A percentile compares a stretch with the other conserved stretches of the same genome.
These are phyloP conservation scores for Inga oerstediana DNA, from an alignment of 306 rosid species.

Conservation along the genomic window DNA sequence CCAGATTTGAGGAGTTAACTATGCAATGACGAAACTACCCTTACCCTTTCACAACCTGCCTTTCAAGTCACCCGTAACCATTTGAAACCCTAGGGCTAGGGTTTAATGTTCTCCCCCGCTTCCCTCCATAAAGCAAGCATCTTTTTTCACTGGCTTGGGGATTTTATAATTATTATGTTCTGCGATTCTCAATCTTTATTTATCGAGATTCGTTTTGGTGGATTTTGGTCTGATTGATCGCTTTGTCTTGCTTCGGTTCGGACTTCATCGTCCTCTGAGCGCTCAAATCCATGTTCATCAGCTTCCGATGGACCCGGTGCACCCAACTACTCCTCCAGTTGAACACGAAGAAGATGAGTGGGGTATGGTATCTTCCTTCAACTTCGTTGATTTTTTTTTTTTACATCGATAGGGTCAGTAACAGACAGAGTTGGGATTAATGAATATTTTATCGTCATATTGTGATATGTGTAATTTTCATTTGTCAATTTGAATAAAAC, in stretches of 20 bases:
- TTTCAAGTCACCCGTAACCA: background rate
- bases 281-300: slow-evolving; percentile 82
- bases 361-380: slow-evolving; percentile 56
- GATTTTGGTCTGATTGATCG: slow-evolving; percentile 20
- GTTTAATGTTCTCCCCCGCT: slow-evolving; percentile 37
- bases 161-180: background rate
- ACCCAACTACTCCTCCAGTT: slow-evolving; percentile 44
- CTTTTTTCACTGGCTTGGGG: background rate
- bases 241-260: slow-evolving; percentile 38
- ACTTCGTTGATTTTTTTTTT: background rate
- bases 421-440: background rate
- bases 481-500: background rate
- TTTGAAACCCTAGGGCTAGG: slow-evolving; percentile 47
- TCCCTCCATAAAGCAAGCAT: slow-evolving; percentile 30
- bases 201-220: slow-evolving; percentile 21
- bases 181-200: background rate
- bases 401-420: background rate
- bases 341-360: slow-evolving; percentile 77
- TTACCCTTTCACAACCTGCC: background rate
- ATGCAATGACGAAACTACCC: slow-evolving; percentile 36
- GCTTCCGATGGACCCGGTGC: slow-evolving; percentile 78
- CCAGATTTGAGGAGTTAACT: background rate
- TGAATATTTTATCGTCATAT: background rate
- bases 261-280: slow-evolving; percentile 74
- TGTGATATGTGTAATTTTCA: background rate